A percentile compares a stretch with the other conserved stretches of the same genome.
Evolutionary conservation across 306 rosid genomes (phyloP).

Genomic region (Ormosia semicastrata): DNA sequence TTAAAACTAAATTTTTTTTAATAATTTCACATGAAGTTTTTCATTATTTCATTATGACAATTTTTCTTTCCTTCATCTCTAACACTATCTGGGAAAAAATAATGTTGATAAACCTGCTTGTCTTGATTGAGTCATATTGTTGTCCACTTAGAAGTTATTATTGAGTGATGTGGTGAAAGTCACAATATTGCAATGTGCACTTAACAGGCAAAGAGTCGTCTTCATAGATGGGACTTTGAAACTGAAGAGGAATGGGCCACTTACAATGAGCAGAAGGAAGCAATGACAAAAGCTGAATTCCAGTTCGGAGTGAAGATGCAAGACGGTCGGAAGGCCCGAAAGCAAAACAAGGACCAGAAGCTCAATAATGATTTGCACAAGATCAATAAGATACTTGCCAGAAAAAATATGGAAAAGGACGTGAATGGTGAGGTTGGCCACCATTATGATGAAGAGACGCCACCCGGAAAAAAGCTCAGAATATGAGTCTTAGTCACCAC

Average conservation of each 20-base stretch:
- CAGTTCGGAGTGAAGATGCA: slow-evolving; percentile 99
- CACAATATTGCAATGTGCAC: slow-evolving; percentile 17
- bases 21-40: too few species aligned
- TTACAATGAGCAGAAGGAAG: slow-evolving; percentile 98
- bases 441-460: slow-evolving; percentile 66
- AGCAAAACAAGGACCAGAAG: slow-evolving; percentile 99
- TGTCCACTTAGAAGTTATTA: not conserved
- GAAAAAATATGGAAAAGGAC: slow-evolving; percentile 88
- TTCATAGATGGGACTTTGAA: slow-evolving; percentile 98
- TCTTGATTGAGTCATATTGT: not conserved
- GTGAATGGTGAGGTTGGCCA: slow-evolving; percentile 46
- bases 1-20: too few species aligned
- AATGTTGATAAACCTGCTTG: slow-evolving; percentile 1
- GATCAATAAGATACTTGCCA: slow-evolving; percentile 91
- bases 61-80: not conserved
- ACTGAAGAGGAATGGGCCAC: slow-evolving; percentile 99
- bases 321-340: slow-evolving; percentile 91
- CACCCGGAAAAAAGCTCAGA: slow-evolving; percentile 88
- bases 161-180: slow-evolving; percentile 6
- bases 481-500: slow-evolving; percentile 38
- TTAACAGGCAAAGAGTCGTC: slow-evolving; percentile 93
- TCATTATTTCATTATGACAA: not conserved
- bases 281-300: slow-evolving; percentile 98
- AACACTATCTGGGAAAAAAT: not conserved
- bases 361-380: slow-evolving; percentile 90